A percentile compares a stretch with the other conserved stretches of the same genome.
These are phyloP conservation scores for Sphaerosporella brunnea DNA, from an alignment of 495 filamentous ascomycete species.

Conservation along the genomic window DNA sequence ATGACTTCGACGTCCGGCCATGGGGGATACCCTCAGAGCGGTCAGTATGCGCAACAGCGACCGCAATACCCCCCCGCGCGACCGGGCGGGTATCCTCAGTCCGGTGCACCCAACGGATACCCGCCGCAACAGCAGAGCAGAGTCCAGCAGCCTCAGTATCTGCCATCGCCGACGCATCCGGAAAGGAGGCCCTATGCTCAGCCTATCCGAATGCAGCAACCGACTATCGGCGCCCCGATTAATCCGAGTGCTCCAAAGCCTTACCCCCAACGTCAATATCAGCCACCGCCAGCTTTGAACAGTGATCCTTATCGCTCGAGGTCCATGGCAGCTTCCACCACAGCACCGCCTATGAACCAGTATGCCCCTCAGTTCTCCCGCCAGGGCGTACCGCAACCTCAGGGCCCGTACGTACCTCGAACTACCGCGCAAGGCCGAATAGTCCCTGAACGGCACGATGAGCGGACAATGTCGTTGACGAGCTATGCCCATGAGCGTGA, in stretches of 20 bases:
- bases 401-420: constrained; percentile 35
- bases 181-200: constrained; percentile 41
- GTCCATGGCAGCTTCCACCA: constrained; percentile 49
- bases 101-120: constrained; percentile 28
- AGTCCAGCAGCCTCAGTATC: constrained; percentile 44
- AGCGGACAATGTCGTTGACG: constrained; percentile 89
- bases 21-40: constrained; percentile 31
- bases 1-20: constrained; percentile 46
- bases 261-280: constrained; percentile 38
- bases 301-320: constrained; percentile 74
- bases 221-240: constrained; percentile 28
- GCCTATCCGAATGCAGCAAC: constrained; percentile 18
- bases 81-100: constrained; percentile 28
- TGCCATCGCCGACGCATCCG: constrained; percentile 43
- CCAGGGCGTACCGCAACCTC: constrained; percentile 9
- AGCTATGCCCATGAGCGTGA: constrained; percentile 66
- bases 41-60: constrained; percentile 28
- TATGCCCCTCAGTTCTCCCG: constrained; percentile 29
- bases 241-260: constrained; percentile 28
- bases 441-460: constrained; percentile 80
- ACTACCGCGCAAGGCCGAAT: constrained; percentile 80
- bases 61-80: constrained; percentile 27
- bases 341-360: constrained; percentile 12
- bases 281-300: constrained; percentile 53
- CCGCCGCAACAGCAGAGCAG: constrained; percentile 27